Evolutionary conservation across 306 rosid species (phyloP), one percentile per base, ranked within the genome.

Genomic region (Casuarina equisetifolia): DNA sequence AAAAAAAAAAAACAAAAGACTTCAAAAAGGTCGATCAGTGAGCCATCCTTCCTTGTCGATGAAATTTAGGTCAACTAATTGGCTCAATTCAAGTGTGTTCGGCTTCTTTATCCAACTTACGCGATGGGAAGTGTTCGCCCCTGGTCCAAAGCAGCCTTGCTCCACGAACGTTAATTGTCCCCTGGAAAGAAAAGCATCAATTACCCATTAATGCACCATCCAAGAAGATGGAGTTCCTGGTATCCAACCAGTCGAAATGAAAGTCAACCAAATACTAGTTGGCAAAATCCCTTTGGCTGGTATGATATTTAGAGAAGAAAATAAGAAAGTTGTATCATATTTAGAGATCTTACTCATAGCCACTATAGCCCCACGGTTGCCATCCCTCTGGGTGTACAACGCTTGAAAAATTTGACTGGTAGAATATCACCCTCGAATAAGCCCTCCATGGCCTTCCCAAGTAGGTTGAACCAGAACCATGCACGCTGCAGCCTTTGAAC

Each of bases 381-480:
- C 97, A 94, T 4, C 97, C 97, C 8, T 3, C 1, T 4, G 98
- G 96, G 9, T 75, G 52, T 0, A 94, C 50, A 57, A 90, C 19
- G 48, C 54, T 1, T 3, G 97, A 53, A 75, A 94, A 78, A 10
- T 48, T 68, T 0, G 91, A 78, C 3, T 83, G 50, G 80, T 92
- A 86, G 80, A 92, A 94, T 9, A 94, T 25, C 49, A 92, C 98
- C 77, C 90, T 89, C 2, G 98, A 80, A 15, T 81, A 94, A 4
- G 3, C 69, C 74, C 98, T 90, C 97, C 98, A 92, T 46, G 97
- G 88, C 71, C 97, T 88, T 72, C 97, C 98, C 72, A 94, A 85
- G 73, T 12, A 94, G 0, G 91, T 79, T n/a, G 78, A 70, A 20
- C 98, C 97, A 70, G 74, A 63, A 25, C 96, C 97, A 39, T 16